Evolutionary conservation across 2,329 filamentous ascomycete genomes (phyloP), one percentile per base, ranked within the genome.

Genomic region (Trichophyton equinum): DNA sequence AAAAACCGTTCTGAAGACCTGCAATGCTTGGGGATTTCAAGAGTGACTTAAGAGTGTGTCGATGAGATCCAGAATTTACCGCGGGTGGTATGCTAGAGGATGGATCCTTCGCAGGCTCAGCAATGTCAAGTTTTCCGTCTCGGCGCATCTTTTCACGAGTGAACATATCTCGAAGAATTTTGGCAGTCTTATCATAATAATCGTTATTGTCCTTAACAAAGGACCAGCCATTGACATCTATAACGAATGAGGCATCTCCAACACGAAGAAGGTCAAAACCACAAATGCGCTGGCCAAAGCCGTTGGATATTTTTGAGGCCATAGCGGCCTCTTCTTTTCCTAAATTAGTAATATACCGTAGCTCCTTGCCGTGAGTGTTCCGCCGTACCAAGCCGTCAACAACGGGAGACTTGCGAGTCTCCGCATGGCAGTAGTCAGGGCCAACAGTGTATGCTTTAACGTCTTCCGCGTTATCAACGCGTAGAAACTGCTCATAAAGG

Each of bases 171-270:
- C 86, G 89, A 58, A 99, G 77, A 57, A 97, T 96, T 62, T 80
- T 85, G 22, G 94, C 85, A 67, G 87, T 94, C 69, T 90, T 89
- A 69, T 97, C 89, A 72, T 99, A 99, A 74, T 99, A 99, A 63
- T 95, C 91, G 64, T 96, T 92, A 68, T 99, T 99, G 73, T 99
- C 95, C 73, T 99, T 99, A 73, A 99, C 94, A 69, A 99, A 99
- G 71, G 92, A 97, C 95, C 95, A 99, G 11, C 94, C 94, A 72
- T 99, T 99, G 67, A 99, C 94, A 69, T 99, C 94, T 66, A 99
- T 99, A 57, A 99, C 94, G 74, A 90, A 99, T 72, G 92, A 97
- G 72, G 89, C 89, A 15, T 91, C 89, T 57, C 85, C 86, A 11
- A 91, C 90, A 30, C 95, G 86, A 61, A 99, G 79, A 63, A 99